These are phyloP conservation scores for Kregervanrija fluxuum DNA, from an alignment of 805 yeast genomes.

Conservation along the genomic window DNA sequence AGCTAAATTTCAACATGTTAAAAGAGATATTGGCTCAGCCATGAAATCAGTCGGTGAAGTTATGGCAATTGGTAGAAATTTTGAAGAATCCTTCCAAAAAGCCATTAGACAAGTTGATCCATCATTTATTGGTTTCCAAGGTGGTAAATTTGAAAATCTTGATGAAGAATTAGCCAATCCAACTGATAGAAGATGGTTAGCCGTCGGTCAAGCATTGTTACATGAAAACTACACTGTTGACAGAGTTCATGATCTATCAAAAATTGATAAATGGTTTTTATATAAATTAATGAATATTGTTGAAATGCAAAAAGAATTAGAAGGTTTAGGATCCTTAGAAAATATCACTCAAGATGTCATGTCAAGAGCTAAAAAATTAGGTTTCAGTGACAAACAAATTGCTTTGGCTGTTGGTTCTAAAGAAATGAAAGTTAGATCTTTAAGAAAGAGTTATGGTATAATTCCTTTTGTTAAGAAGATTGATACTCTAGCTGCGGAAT, in stretches of 20 bases:
- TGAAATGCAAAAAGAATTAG: conserved; percentile 76
- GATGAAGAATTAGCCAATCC: conserved; percentile 78
- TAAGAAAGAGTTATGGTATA: conserved; percentile 74
- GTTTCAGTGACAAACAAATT: conserved; percentile 93
- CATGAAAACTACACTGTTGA: conserved; percentile 91
- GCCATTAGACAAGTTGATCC: conserved; percentile 96
- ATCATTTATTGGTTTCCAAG: conserved; percentile 84
- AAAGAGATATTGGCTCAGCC: conserved; percentile 87
- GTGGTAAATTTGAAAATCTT: conserved; percentile 67
- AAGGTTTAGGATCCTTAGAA: conserved; percentile 49
- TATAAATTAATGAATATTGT: conserved; percentile 91
- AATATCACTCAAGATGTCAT: conserved; percentile 63
- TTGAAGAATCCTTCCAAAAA: conserved; percentile 96
- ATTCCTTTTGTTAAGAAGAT: conserved; percentile 93
- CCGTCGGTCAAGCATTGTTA: conserved; percentile 93
- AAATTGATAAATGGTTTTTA: conserved; percentile 94
- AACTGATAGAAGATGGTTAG: conserved; percentile 95
- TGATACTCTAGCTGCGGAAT: conserved; percentile 96
- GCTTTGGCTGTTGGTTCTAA: conserved; percentile 63
- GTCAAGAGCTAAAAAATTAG: conserved; percentile 80
- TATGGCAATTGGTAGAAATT: conserved; percentile 97
- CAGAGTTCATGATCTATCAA: conserved; percentile 81
- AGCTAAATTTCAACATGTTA: conserved; percentile 90
- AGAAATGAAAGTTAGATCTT: conserved; percentile 77
- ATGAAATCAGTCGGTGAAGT: conserved; percentile 99